Evolutionary conservation across 1,139 yeast genomes (phyloP), one percentile per base, ranked within the genome.

Genomic region (Diutina mesorugosa): DNA sequence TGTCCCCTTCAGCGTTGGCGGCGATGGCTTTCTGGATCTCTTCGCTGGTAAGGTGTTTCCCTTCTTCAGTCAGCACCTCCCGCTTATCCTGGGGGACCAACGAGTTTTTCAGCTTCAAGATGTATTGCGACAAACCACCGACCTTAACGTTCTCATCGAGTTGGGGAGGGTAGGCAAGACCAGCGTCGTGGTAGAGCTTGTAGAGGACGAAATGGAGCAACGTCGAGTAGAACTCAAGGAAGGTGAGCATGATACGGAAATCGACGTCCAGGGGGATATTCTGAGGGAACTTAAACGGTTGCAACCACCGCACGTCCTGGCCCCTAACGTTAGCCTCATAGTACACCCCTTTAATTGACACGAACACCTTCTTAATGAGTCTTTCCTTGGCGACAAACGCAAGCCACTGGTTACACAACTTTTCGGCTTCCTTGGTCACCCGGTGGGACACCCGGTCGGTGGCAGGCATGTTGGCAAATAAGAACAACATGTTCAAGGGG

Each of bases 281-380:
- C 69, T 93, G 96, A 28, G 99, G 97, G 75, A 91, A 93, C 70
- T 90, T 91, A 79, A 86, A 93, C 32, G 99, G 99, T 55, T 90
- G 96, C 61, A 93, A 80, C 99, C 99, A 93, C 74, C 95, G 83
- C 56, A 93, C 79, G 63, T 89, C 96, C 70, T 91, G 97, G 60
- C 99, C 99, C 69, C 81, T 84, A 54, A 93, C 84, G 60, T 71
- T 81, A 47, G 97, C 98, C 70, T 91, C 91, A 69, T 93, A 95
- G 72, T 93, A 93, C 29, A 91, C 95, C 73, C 99, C 99, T 72
- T 95, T 93, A 68, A 93, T 93, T 57, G 97, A 88, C 46, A 93
- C 97, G 72, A 93, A 93, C 9, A 91, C 97, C 69, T 93, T 93
- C 64, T 85, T 84, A 62, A 93, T 74, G 35, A 85, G 74, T 65